Evolutionary conservation across 2,329 filamentous ascomycete genomes (phyloP).

Genomic region (Penicillium sp.): DNA sequence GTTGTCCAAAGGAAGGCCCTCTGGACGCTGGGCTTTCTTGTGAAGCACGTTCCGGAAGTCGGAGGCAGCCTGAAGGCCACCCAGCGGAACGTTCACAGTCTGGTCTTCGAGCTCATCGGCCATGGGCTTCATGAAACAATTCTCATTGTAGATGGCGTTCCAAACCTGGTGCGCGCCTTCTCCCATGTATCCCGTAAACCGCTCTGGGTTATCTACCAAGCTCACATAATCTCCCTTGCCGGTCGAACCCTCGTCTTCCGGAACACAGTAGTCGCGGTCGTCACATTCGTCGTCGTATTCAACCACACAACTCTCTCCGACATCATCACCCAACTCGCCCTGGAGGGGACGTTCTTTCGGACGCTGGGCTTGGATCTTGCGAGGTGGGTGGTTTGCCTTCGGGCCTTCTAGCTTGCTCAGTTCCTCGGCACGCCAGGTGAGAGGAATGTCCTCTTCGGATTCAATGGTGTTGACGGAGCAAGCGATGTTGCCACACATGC

Average conservation of each 20-base stretch:
- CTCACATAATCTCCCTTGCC: slow-evolving; percentile 96
- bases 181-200: slow-evolving; percentile 92
- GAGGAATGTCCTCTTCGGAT: slow-evolving; percentile 90
- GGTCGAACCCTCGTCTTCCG: slow-evolving; percentile 84
- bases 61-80: slow-evolving; percentile 58
- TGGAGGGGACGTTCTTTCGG: slow-evolving; percentile 72
- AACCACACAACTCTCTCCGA: slow-evolving; percentile 93
- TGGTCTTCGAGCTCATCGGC: slow-evolving; percentile 28
- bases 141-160: slow-evolving; percentile 96
- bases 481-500: slow-evolving; percentile 95
- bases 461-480: slow-evolving; percentile 95
- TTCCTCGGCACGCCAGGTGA: slow-evolving; percentile 88
- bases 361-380: slow-evolving; percentile 69
- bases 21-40: slow-evolving; percentile 46
- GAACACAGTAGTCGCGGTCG: slow-evolving; percentile 93
- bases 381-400: slow-evolving; percentile 83
- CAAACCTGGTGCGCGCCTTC: slow-evolving; percentile 85
- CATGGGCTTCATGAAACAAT: slow-evolving; percentile 73
- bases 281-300: slow-evolving; percentile 98
- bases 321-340: slow-evolving; percentile 78
- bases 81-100: slow-evolving; percentile 37
- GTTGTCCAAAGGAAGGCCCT: slow-evolving; percentile 75
- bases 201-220: slow-evolving; percentile 87
- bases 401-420: slow-evolving; percentile 90
- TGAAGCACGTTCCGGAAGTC: slow-evolving; percentile 64